phyloP scores from a whole-genome alignment of 148 eudicot genomes.

The Rhododendron mucronatum region DNA sequence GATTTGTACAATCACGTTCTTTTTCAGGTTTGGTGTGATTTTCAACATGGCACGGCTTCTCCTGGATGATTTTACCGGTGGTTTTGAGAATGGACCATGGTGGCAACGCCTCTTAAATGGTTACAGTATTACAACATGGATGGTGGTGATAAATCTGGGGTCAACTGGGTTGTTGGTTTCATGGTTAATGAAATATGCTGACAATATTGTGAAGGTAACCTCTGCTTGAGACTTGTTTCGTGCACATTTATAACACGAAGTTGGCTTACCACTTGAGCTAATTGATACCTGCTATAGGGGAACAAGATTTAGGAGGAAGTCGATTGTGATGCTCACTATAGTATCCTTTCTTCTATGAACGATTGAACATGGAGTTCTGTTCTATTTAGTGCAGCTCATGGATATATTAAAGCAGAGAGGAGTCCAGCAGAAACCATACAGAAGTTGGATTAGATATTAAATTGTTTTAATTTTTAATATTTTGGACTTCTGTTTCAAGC shows the following conservation, averaged over 20 bases:
- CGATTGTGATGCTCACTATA: background rate
- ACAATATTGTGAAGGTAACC: slow-evolving; percentile 82
- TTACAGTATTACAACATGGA: slow-evolving; percentile 76
- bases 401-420: background rate
- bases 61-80: slow-evolving; percentile 79
- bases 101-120: slow-evolving; percentile 92
- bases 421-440: background rate
- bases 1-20: background rate
- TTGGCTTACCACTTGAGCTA: background rate
- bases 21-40: slow-evolving; percentile 74
- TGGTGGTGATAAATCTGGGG: slow-evolving; percentile 93
- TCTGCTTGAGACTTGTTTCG: background rate
- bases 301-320: background rate
- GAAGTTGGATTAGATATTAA: background rate
- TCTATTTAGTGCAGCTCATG: background rate
- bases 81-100: slow-evolving; percentile 85
- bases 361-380: background rate
- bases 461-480: background rate
- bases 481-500: background rate
- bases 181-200: slow-evolving; percentile 98
- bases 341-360: background rate
- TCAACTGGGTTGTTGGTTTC: slow-evolving; percentile 92
- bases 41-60: slow-evolving; percentile 84
- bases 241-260: background rate
- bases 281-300: background rate